Evolutionary conservation across 2,329 filamentous ascomycete genomes (phyloP).

Genomic region (Botrytis fabae): DNA sequence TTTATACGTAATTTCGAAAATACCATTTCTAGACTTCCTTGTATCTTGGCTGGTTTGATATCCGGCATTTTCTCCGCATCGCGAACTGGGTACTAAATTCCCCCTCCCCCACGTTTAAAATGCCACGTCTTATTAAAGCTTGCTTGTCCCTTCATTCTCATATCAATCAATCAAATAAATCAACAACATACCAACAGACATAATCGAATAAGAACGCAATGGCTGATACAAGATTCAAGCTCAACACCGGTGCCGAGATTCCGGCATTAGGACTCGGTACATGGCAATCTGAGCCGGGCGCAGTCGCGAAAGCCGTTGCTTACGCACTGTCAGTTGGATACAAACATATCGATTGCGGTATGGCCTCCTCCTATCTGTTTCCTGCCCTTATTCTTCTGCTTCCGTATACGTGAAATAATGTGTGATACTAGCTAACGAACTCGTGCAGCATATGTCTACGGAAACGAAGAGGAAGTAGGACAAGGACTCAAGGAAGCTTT

Average conservation of each 20-base stretch:
- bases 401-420: conserved; percentile 40
- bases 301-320: conserved; percentile 43
- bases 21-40: background rate
- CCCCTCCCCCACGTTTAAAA: conserved; percentile 7
- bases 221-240: conserved; percentile 34
- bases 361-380: background rate
- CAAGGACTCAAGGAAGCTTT: conserved; percentile 71
- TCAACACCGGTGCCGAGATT: conserved; percentile 42
- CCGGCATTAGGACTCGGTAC: conserved; percentile 47
- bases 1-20: background rate
- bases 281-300: conserved; percentile 47
- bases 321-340: conserved; percentile 51
- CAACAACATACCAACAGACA: background rate
- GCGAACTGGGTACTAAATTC: background rate
- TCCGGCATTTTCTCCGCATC: background rate
- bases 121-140: conserved; percentile 8
- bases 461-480: conserved; percentile 82
- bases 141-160: background rate
- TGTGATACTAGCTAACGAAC: conserved; percentile 33
- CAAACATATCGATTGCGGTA: conserved; percentile 50
- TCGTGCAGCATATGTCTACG: conserved; percentile 67
- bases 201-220: background rate
- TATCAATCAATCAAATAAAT: background rate
- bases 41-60: background rate
- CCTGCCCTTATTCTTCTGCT: background rate